phyloP scores from a whole-genome alignment of 2,329 filamentous ascomycete species.

The Fusarium sp. region DNA sequence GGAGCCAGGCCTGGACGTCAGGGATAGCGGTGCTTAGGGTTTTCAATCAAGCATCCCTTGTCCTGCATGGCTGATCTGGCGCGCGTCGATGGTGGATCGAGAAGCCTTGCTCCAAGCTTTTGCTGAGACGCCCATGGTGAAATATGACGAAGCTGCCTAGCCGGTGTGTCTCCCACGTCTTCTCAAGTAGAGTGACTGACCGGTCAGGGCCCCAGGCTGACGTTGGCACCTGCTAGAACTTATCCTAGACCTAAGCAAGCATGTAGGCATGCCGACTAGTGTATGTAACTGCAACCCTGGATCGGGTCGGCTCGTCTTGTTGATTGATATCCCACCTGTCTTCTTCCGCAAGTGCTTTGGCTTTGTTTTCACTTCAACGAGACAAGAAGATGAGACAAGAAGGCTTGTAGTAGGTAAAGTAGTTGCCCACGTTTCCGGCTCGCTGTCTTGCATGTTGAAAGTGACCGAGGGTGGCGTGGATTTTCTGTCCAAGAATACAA shows the following conservation, averaged over 20 bases:
- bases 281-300: conserved; percentile 15
- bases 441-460: conserved; percentile 3
- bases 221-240: conserved; percentile 4
- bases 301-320: conserved; percentile 20
- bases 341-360: conserved; percentile 26
- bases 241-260: conserved; percentile 11
- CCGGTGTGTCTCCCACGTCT: conserved; percentile 2
- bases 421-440: background rate
- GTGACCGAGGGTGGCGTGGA: conserved; percentile 4
- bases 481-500: background rate
- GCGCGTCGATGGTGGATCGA: conserved; percentile 28
- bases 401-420: conserved; percentile 9
- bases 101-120: conserved; percentile 9
- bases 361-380: conserved; percentile 33
- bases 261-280: conserved; percentile 18
- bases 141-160: conserved; percentile 31
- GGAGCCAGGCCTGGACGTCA: background rate
- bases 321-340: conserved; percentile 18
- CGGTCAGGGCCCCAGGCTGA: conserved; percentile 40
- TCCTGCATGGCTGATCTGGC: conserved; percentile 41
- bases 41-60: conserved; percentile 41
- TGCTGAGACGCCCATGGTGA: conserved; percentile 28
- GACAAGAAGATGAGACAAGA: conserved; percentile 35
- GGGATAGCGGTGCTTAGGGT: conserved; percentile 24
- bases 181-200: conserved; percentile 24